Conservation (phyloP, 331 rosid genomes). For the Rosa hybrid region DNA sequence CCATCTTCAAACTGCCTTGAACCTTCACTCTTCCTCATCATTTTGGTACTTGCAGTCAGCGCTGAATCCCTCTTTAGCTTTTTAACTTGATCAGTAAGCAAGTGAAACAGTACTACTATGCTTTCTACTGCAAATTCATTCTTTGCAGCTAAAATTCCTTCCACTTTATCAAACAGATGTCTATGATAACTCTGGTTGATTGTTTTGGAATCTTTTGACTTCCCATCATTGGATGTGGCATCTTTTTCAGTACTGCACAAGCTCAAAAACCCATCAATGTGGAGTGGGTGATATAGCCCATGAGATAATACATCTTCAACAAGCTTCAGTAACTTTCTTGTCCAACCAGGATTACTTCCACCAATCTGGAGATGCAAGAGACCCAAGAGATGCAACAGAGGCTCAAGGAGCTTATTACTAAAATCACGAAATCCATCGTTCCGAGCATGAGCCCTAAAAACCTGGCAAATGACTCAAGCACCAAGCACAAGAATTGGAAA, state of each 20-base stretch:
- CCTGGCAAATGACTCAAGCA: too few species aligned
- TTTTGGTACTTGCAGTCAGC: conserved; percentile 39
- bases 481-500: too few species aligned
- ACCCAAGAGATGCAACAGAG: conserved; percentile 15
- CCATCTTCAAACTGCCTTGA: conserved; percentile 23
- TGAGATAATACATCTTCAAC: conserved; percentile 73
- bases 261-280: conserved; percentile 71
- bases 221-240: conserved; percentile 41
- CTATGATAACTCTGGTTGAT: conserved; percentile 73
- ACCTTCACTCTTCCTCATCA: conserved; percentile 31
- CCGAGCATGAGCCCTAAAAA: too few species aligned
- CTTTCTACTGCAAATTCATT: conserved; percentile 60
- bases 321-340: conserved; percentile 42
- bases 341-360: conserved; percentile 43
- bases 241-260: conserved; percentile 57
- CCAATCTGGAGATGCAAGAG: conserved; percentile 50
- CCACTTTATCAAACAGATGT: conserved; percentile 69
- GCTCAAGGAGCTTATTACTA: too few species aligned
- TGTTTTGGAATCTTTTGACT: conserved; percentile 44
- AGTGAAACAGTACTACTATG: conserved; percentile 60
- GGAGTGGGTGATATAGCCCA: conserved; percentile 75
- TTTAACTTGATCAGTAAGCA: conserved; percentile 57
- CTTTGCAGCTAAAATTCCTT: conserved; percentile 49
- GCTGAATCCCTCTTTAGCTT: conserved; percentile 47
- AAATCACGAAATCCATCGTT: too few species aligned